Percentiles rank a stretch among this genome's conserved stretches.
phyloP scores from a whole-genome alignment of 495 filamentous ascomycete species.

The Bacidia rubella region DNA sequence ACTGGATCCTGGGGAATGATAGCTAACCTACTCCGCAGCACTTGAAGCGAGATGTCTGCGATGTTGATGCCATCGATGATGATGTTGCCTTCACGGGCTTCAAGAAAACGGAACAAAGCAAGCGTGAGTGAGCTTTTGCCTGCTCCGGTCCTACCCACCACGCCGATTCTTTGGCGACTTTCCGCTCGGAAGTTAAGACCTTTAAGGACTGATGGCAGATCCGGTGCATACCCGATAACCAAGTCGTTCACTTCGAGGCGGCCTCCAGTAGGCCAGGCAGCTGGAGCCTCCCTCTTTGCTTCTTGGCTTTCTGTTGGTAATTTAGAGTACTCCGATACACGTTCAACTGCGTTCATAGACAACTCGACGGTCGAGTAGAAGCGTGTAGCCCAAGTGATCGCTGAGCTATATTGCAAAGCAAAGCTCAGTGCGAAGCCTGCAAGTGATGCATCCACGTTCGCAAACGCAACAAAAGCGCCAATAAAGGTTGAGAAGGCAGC shows the following conservation, averaged over 20 bases:
- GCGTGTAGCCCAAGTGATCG: conserved; percentile 31
- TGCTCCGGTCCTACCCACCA: conserved; percentile 26
- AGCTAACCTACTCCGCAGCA: conserved; percentile 21
- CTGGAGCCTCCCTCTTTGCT: background rate
- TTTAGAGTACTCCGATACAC: conserved; percentile 45
- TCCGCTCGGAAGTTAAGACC: conserved; percentile 17
- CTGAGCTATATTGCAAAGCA: conserved; percentile 38
- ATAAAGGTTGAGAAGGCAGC: conserved; percentile 37
- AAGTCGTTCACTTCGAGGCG: conserved; percentile 19
- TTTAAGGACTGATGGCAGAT: conserved; percentile 13
- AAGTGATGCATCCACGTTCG: conserved; percentile 41
- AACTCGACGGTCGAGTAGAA: conserved; percentile 51
- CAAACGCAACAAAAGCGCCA: conserved; percentile 33
- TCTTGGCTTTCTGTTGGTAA: conserved; percentile 3
- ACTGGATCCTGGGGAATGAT: conserved; percentile 29
- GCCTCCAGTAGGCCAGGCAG: conserved; percentile 22
- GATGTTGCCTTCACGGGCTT: conserved; percentile 18
- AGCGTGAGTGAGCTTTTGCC: conserved; percentile 23
- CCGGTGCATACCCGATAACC: conserved; percentile 15
- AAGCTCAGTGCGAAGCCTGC: conserved; percentile 52
- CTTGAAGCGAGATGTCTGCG: conserved; percentile 10
- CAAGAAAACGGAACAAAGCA: conserved; percentile 22
- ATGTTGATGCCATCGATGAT: conserved; percentile 21
- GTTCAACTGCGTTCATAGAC: conserved; percentile 55
- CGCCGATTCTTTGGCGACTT: conserved; percentile 20